Evolutionary conservation across 805 yeast species (phyloP).

Genomic region (Hanseniaspora meyeri): DNA sequence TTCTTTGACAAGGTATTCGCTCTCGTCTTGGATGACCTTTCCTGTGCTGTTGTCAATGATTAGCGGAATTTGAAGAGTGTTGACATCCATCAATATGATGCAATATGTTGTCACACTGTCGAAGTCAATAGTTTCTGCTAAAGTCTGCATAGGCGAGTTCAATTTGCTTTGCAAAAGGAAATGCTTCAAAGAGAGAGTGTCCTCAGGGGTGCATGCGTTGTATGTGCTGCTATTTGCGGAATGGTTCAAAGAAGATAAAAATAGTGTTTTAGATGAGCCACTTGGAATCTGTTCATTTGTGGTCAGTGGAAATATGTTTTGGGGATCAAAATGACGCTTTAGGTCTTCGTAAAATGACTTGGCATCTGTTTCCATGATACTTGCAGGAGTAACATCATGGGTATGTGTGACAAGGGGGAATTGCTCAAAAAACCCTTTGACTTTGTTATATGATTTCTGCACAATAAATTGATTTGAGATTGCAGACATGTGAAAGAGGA

Average conservation of each 20-base stretch:
- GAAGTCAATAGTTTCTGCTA: neutral
- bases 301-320: neutral
- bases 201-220: constrained; percentile 1
- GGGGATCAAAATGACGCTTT: neutral
- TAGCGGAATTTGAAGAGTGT: neutral
- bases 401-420: neutral
- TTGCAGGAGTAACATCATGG: neutral
- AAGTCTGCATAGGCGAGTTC: neutral
- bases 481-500: neutral
- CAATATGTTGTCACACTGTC: neutral
- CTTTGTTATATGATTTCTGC: neutral
- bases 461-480: neutral
- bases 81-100: neutral
- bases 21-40: neutral
- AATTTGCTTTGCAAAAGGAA: neutral
- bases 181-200: neutral
- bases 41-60: neutral
- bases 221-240: neutral
- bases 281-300: neutral
- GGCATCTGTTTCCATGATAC: neutral
- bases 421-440: neutral
- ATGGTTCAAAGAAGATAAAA: neutral
- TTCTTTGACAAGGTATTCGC: neutral
- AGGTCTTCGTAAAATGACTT: neutral
- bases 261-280: neutral